Base-by-base conservation (phyloP, 2,329 filamentous ascomycete genomes). In the Aschersonia sp. region DNA sequence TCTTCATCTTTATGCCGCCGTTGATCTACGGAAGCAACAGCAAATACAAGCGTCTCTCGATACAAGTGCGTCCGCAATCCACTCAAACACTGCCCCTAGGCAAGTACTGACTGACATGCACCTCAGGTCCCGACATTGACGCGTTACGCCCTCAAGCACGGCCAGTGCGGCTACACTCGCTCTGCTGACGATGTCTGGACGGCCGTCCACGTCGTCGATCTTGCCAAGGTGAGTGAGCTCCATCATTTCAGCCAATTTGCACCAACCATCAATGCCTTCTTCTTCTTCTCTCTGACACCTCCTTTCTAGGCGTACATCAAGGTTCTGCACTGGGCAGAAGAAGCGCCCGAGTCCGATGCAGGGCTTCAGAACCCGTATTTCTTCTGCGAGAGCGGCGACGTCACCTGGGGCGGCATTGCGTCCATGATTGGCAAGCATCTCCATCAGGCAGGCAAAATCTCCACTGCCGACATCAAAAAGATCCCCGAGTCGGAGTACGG, bases 21-120 rank as follows among this genome's bases (percentile, higher is more conserved):
- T 12, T 46, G 10, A 46, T 46, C n/a, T 46, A 46, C 37, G 45
- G 45, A 33, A 46, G 30, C 45, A 46, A 46, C 35, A 46, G 35
- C 37, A 46, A 42, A 9, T 40, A 46, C 45, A 46, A 46, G 45
- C 45, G 45, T 10, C 45, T 41, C 7, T 46, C 45, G 5, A 46
- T 46, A 29, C 45, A 46, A 30, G 45, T 46, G 30, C 22, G 45
- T 37, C 33, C 12, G 2, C 22, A 7, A 42, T 14, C 22, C n/a
- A 10, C 22, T 2, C 14, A 5, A 42, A 42, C 4, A 42, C 22
- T n/a, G 7, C 14, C n/a, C 41, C 22, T 40, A 40, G 22, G 22
- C 37, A 42, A 5, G n/a, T 42, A 22, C 22, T 22, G 22, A 37
- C 33, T 37, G 33, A 37, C 42, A 12, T 22, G 22, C 12, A 37